Conservation (phyloP, 345 rosid genomes). For the Cardamine occulta region DNA sequence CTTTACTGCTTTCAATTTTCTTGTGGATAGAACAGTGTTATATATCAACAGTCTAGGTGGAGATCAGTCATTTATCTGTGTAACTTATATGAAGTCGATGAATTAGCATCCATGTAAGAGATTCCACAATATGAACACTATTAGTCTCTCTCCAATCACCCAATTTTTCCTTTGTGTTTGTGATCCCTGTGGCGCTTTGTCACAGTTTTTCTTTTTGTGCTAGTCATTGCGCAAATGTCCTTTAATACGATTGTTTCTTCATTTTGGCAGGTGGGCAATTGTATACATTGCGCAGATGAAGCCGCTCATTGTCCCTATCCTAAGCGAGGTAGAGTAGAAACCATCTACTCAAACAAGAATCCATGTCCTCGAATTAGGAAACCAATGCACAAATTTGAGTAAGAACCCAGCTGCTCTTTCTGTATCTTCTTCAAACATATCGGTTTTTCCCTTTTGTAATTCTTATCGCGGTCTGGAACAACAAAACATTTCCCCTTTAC, state of each 20-base stretch:
- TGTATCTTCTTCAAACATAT: slow-evolving; percentile 31
- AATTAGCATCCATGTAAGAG: not conserved
- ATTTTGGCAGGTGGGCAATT: slow-evolving; percentile 84
- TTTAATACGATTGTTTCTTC: not conserved
- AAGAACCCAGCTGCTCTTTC: slow-evolving; percentile 12
- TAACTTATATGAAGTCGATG: not conserved
- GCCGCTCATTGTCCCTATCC: slow-evolving; percentile 93
- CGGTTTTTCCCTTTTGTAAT: slow-evolving; percentile 22
- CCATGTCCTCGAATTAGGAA: slow-evolving; percentile 8
- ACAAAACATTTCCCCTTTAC: not conserved
- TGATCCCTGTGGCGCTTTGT: not conserved
- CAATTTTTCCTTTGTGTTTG: not conserved
- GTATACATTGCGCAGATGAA: slow-evolving; percentile 98
- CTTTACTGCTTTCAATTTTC: not conserved
- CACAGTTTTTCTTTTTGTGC: not conserved
- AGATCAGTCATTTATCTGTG: not conserved
- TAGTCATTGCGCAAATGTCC: not conserved
- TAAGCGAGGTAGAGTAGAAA: slow-evolving; percentile 78
- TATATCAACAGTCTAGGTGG: not conserved
- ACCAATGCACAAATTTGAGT: slow-evolving; percentile 26
- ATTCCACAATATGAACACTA: slow-evolving; percentile 5
- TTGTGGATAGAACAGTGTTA: slow-evolving; percentile 13
- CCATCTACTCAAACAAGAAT: slow-evolving; percentile 25
- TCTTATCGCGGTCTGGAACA: slow-evolving; percentile 11
- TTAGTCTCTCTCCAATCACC: not conserved